These are phyloP conservation scores for Trifolium subterraneum DNA, from an alignment of 306 rosid genomes.

Conservation along the genomic window DNA sequence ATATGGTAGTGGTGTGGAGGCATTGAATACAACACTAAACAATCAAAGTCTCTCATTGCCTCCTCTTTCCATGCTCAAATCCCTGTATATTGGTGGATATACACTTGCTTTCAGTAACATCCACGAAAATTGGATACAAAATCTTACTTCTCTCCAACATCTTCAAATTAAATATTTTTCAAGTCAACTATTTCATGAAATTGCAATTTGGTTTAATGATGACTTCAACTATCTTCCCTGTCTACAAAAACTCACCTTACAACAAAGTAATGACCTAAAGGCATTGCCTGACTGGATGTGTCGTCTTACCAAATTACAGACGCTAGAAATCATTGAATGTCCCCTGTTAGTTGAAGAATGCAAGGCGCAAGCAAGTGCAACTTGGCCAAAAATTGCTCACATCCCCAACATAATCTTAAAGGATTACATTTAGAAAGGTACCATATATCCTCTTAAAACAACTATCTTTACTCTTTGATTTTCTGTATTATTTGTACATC, in stretches of 20 bases:
- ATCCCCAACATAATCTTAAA: not conserved
- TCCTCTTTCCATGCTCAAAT: not conserved
- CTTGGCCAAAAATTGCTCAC: not conserved
- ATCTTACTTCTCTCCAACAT: not conserved
- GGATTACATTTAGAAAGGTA: not conserved
- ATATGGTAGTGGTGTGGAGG: not conserved
- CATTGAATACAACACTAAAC: not conserved
- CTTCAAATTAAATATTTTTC: accelerated
- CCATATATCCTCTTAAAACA: not conserved
- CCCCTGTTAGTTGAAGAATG: not conserved
- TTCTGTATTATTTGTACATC: not conserved
- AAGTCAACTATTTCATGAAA: not conserved
- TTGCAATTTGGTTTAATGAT: not conserved
- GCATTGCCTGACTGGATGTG: not conserved
- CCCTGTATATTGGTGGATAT: not conserved
- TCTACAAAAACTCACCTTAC: not conserved
- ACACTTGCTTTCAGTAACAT: not conserved
- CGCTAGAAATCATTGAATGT: not conserved
- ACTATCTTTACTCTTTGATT: not conserved
- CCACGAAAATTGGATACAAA: not conserved
- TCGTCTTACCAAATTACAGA: not conserved
- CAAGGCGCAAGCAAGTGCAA: not conserved
- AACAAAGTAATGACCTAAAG: not conserved
- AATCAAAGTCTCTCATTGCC: not conserved
- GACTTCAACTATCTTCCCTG: not conserved